Conservation (phyloP, 1,284 basidiomycete species). For the Paramarasmius palmivorus region DNA sequence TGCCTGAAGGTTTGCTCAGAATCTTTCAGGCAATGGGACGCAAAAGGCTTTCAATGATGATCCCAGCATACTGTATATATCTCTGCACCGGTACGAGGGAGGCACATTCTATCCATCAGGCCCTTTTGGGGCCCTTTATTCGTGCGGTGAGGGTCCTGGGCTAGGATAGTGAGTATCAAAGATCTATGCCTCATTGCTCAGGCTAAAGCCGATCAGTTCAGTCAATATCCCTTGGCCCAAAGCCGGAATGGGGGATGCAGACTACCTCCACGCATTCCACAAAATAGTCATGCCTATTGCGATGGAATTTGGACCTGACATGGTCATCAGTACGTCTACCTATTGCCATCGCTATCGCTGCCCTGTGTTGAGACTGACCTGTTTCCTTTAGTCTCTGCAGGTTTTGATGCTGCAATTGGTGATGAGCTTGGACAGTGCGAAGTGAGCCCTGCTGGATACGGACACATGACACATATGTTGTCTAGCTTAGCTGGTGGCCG, state of each 20-base stretch:
- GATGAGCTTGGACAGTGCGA: conserved; percentile 90
- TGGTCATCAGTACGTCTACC: conserved; percentile 82
- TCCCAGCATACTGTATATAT: conserved; percentile 91
- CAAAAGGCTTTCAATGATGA: conserved; percentile 95
- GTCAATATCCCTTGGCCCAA: conserved; percentile 98
- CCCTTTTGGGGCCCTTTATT: conserved; percentile 83
- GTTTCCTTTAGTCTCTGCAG: conserved; percentile 80
- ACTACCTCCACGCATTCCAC: conserved; percentile 97
- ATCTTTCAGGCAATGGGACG: conserved; percentile 84
- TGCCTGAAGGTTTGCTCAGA: conserved; percentile 1
- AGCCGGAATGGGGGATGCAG: conserved; percentile 88
- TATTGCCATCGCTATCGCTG: not conserved
- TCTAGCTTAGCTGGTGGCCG: conserved; percentile 87
- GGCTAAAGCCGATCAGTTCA: conserved; percentile 50
- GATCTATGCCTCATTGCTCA: not conserved
- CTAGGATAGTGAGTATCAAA: conserved; percentile 73
- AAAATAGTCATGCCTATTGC: conserved; percentile 97
- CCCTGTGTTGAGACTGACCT: not conserved
- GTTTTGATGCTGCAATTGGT: conserved; percentile 95
- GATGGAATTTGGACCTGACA: conserved; percentile 92
- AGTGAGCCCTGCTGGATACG: conserved; percentile 93
- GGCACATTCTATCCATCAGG: conserved; percentile 93
- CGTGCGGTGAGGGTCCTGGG: conserved; percentile 83
- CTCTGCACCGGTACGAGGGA: conserved; percentile 92
- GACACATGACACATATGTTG: conserved; percentile 98